Base-by-base conservation (phyloP, 176 grass and related monocot genomes). In the Zoysia pacifica region DNA sequence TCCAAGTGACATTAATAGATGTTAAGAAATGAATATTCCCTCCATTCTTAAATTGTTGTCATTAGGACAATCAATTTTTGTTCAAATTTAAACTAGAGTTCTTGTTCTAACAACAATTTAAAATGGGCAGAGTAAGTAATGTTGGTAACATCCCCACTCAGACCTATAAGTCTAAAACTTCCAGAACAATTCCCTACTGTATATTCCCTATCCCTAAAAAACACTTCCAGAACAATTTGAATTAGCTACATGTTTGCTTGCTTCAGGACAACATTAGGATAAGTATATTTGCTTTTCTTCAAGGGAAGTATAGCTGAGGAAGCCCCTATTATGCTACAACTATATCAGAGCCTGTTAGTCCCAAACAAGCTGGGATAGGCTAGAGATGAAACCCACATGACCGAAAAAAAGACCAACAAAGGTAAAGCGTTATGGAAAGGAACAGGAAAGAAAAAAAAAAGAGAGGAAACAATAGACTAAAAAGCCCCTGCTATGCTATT, bases 1-100 rank as follows among this genome's bases (percentile, higher is more conserved):
- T 54, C 51, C 8, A 63, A 63, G 79, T 20, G 20, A 35, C 52
- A 40, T 65, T 65, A 55, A 82, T 11, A 77, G 51, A 77, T 59
- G 54, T 45, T 45, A 76, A 46, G 4, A 86, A 75, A 63, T 75
- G 75, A 47, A 43, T 37, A 75, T 76, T 28, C 28, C 28, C 28
- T 28, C 28, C 28, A 28, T 28, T 28, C 28, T 28, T 28, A 28
- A 28, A 28, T 28, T 28, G 28, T 28, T 28, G 28, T 28, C 28
- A 28, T 28, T 28, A 28, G 28, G 28, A 28, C 28, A 28, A 28
- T 28, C 28, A 28, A 28, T 28, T 28, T 28, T 28, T 28, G 28
- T 28, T 28, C 28, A 28, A 28, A 28, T 28, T 28, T 28, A 28
- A 28, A 28, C 28, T 28, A 28, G 28, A 28, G 28, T 28, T 28